Conservation (phyloP, 129 eudicot genomes). For the Cynara cardunculus region DNA sequence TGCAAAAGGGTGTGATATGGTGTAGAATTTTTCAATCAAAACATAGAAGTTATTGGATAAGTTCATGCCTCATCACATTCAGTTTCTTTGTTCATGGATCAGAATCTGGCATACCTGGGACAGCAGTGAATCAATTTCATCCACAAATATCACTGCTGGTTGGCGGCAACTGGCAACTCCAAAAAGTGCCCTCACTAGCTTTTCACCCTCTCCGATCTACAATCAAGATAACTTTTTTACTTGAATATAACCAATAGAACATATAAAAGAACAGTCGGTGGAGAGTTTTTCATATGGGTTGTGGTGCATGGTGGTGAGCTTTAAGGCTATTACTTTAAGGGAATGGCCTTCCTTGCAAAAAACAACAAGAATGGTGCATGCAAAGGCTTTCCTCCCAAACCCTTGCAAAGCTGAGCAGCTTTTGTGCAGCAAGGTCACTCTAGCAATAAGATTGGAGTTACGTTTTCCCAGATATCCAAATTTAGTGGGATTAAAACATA, state of each 20-base stretch:
- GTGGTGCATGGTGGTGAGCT: not conserved
- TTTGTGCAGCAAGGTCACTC: not conserved
- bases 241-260: not conserved
- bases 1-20: not conserved
- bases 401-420: constrained; percentile 1
- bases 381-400: not conserved
- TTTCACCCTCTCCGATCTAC: constrained; percentile 96
- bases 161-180: constrained; percentile 96
- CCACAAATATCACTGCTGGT: constrained; percentile 97
- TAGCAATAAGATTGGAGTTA: not conserved
- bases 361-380: not conserved
- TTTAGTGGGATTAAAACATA: not conserved
- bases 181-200: constrained; percentile 95
- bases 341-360: constrained; percentile 5
- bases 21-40: not conserved
- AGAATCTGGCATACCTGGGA: constrained; percentile 60
- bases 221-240: constrained; percentile 15
- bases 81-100: constrained; percentile 3
- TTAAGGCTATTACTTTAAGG: not conserved
- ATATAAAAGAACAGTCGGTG: not conserved
- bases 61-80: constrained; percentile 1
- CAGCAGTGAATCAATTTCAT: constrained; percentile 93
- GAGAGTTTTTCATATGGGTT: not conserved
- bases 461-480: not conserved
- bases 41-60: not conserved